Conservation (phyloP, 805 yeast genomes). For the Teunomyces kruisii region DNA sequence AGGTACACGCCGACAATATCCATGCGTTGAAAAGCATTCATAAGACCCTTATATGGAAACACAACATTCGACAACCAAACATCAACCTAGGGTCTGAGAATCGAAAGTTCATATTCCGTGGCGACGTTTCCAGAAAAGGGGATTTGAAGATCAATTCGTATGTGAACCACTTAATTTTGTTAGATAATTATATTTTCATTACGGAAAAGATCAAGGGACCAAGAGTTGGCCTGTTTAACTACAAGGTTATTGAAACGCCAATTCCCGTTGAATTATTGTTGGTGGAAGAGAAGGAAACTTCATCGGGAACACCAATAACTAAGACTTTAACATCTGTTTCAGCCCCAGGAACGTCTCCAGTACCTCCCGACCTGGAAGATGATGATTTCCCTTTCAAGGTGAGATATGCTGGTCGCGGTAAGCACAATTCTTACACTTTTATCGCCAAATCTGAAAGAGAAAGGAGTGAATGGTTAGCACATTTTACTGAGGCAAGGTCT, state of each 20-base stretch:
- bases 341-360: constrained; percentile 5
- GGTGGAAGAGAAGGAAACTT: constrained; percentile 43
- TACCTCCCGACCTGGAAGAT: constrained; percentile 22
- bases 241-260: constrained; percentile 51
- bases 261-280: constrained; percentile 60
- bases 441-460: constrained; percentile 48
- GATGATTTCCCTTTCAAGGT: constrained; percentile 48
- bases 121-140: constrained; percentile 58
- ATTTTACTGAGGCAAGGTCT: constrained; percentile 50
- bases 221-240: constrained; percentile 13
- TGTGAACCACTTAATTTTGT: constrained; percentile 51
- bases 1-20: constrained; percentile 59
- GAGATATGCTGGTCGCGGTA: constrained; percentile 55
- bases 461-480: constrained; percentile 56
- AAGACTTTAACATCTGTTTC: constrained; percentile 17
- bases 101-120: constrained; percentile 58
- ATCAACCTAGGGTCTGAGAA: constrained; percentile 40
- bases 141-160: constrained; percentile 62
- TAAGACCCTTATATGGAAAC: constrained; percentile 54
- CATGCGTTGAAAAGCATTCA: constrained; percentile 55
- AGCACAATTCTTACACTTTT: constrained; percentile 53
- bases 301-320: constrained; percentile 13
- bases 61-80: constrained; percentile 35
- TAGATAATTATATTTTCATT: constrained; percentile 70
- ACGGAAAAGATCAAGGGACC: constrained; percentile 55